Percentiles rank a stretch among this genome's conserved stretches.
phyloP scores from a whole-genome alignment of 1,284 basidiomycete species.

The Fomitopsis palustris region DNA sequence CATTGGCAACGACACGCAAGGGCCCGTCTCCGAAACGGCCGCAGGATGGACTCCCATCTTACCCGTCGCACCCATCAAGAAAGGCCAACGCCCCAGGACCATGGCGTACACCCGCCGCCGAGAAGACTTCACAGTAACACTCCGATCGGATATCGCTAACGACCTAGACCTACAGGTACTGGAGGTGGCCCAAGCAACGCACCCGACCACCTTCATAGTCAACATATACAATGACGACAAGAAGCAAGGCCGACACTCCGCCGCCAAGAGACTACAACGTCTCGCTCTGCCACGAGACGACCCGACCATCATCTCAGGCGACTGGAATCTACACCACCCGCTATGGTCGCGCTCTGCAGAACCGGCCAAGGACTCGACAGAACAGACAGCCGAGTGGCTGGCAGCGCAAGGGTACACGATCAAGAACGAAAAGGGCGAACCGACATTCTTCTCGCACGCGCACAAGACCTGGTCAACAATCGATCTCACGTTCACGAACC shows the following conservation, averaged over 20 bases:
- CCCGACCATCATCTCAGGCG: no score
- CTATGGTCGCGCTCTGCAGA: background rate
- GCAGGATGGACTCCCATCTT: constrained; percentile 3
- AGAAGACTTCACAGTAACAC: constrained; percentile 3
- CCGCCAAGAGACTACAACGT: background rate
- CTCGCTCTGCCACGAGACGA: background rate
- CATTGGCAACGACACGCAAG: no score
- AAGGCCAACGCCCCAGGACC: constrained; percentile 1
- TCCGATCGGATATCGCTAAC: constrained; percentile 2
- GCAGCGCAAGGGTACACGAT: background rate
- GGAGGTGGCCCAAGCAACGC: background rate
- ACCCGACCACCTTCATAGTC: background rate
- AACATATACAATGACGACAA: no score
- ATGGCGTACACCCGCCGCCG: no score
- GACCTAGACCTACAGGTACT: constrained; percentile 4
- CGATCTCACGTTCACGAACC: no score
- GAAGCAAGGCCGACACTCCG: background rate
- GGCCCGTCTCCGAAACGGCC: constrained; percentile 1
- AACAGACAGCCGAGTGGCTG: no score
- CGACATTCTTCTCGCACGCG: constrained; percentile 1
- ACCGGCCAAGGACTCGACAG: background rate
- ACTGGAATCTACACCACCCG: constrained; percentile 6
- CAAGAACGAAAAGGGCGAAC: constrained; percentile 1
- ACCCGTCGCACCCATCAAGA: background rate
- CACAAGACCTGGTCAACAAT: constrained; percentile 1